These are phyloP conservation scores for Raphanus hybrid DNA, from an alignment of 441 rosid genomes.

Conservation along the genomic window DNA sequence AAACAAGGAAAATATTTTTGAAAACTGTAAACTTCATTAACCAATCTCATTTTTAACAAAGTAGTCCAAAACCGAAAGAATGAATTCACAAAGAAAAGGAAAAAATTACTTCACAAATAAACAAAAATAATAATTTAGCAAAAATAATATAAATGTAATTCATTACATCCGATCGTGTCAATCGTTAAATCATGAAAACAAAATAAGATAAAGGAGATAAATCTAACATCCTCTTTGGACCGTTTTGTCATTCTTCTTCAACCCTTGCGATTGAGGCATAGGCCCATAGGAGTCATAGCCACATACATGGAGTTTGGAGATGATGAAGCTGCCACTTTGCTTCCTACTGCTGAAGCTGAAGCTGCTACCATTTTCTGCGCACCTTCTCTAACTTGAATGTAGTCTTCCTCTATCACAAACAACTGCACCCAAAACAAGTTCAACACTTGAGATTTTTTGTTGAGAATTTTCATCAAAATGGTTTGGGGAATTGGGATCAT, in stretches of 20 bases:
- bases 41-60: too few relatives aligned
- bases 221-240: too few relatives aligned
- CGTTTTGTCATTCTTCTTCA: slow-evolving; percentile 33
- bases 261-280: slow-evolving; percentile 78
- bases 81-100: too few relatives aligned
- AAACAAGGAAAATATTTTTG: too few relatives aligned
- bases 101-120: too few relatives aligned
- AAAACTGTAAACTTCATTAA: too few relatives aligned
- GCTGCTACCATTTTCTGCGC: slow-evolving; percentile 95
- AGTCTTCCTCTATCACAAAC: slow-evolving; percentile 83
- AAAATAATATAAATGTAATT: too few relatives aligned
- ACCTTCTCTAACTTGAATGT: slow-evolving; percentile 87
- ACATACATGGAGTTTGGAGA: slow-evolving; percentile 67
- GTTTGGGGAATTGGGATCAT: background rate
- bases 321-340: slow-evolving; percentile 82
- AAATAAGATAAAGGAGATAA: background rate
- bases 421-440: slow-evolving; percentile 52
- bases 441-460: background rate
- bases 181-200: background rate
- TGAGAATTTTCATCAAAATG: background rate
- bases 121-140: too few relatives aligned
- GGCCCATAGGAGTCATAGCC: slow-evolving; percentile 76
- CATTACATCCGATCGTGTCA: too few relatives aligned
- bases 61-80: too few relatives aligned
- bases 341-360: slow-evolving; percentile 88